Evolutionary conservation across 139 green algal genomes (phyloP).

Genomic region (Tetradesmus obliquus): DNA sequence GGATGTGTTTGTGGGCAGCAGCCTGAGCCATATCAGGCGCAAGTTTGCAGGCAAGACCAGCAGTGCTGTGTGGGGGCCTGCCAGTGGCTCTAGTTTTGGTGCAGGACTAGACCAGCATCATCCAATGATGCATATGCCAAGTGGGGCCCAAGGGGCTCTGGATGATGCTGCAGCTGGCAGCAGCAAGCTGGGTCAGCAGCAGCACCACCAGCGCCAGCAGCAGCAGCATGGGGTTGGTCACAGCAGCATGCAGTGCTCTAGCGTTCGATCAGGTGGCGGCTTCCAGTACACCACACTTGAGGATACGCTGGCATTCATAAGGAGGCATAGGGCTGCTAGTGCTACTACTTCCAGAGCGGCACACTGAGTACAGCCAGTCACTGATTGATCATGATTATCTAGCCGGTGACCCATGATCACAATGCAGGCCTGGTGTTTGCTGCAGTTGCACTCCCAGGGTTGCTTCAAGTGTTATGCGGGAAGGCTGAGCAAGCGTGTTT

Average conservation of each 20-base stretch:
- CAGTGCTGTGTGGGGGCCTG: neutral
- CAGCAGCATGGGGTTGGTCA: neutral
- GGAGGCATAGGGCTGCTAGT: neutral
- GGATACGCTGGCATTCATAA: conserved; percentile 1
- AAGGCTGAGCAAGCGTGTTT: too few species aligned
- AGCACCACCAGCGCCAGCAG: neutral
- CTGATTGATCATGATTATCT: too few species aligned
- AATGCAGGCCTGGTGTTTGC: too few species aligned
- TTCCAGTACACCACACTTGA: conserved; percentile 26
- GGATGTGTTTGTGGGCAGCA: conserved; percentile 13
- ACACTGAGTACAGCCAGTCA: too few species aligned
- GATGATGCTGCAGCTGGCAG: neutral
- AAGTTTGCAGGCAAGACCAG: neutral
- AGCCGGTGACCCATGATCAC: too few species aligned
- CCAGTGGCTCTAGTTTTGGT: neutral
- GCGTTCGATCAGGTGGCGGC: too few species aligned
- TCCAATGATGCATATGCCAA: neutral
- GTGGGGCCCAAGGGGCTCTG: neutral
- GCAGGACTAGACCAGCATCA: neutral
- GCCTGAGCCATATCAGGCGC: neutral
- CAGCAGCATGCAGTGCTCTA: neutral
- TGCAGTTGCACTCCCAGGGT: too few species aligned
- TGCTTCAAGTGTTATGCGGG: too few species aligned
- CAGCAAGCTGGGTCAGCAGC: neutral
- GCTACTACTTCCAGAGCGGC: too few species aligned